phyloP scores from a whole-genome alignment of 345 rosid species.

The Murraya koenigii region DNA sequence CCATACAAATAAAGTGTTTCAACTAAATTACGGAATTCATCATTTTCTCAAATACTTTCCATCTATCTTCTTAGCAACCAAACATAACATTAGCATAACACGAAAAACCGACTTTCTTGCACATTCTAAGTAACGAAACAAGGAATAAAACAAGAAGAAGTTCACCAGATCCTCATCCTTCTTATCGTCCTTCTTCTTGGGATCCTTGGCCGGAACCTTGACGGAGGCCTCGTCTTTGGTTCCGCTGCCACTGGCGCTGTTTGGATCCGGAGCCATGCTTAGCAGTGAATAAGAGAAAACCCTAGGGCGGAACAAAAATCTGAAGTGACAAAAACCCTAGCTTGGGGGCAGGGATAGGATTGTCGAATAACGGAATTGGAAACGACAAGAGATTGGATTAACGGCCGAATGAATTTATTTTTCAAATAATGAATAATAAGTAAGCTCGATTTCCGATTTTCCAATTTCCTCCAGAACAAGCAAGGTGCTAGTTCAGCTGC shows the following conservation, averaged over 20 bases:
- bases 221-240: constrained; percentile 48
- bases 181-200: constrained; percentile 86
- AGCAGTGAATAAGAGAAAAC: background rate
- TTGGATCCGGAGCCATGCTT: constrained; percentile 53
- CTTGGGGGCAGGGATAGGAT: background rate
- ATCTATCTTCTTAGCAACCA: background rate
- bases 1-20: background rate
- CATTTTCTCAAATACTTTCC: background rate
- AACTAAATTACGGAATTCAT: background rate
- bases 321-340: background rate
- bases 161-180: constrained; percentile 91
- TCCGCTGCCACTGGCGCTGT: constrained; percentile 42
- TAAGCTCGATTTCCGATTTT: background rate
- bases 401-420: background rate
- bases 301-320: constrained; percentile 1
- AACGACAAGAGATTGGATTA: background rate
- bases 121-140: background rate
- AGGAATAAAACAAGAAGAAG: background rate
- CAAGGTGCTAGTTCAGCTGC: background rate
- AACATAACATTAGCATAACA: background rate
- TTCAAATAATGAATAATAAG: background rate
- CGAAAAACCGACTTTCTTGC: background rate
- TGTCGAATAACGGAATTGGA: background rate
- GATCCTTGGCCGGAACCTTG: constrained; percentile 77
- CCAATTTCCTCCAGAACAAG: constrained; percentile 15